Percentiles rank a stretch among this genome's conserved stretches.
These are phyloP conservation scores for Acmispon strigosus DNA, from an alignment of 306 rosid species.

Conservation along the genomic window DNA sequence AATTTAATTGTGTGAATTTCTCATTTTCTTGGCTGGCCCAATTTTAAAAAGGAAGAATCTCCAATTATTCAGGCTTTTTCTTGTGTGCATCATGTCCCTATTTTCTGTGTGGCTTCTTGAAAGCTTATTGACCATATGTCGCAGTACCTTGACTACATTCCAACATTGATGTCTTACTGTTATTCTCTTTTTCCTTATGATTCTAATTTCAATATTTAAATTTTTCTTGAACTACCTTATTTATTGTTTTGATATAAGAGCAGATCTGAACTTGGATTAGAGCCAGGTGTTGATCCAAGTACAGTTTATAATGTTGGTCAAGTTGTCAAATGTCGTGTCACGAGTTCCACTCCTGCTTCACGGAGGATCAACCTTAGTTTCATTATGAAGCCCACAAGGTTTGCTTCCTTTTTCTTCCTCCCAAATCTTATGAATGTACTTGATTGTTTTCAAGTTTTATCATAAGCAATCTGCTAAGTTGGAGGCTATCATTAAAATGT, in stretches of 20 bases:
- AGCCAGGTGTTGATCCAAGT: slow-evolving; percentile 72
- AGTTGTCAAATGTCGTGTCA: slow-evolving; percentile 83
- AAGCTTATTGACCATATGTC: neutral
- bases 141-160: slow-evolving; percentile 2
- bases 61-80: neutral
- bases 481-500: slow-evolving; percentile 6
- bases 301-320: slow-evolving; percentile 74
- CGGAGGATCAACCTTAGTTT: slow-evolving; percentile 88
- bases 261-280: slow-evolving; percentile 92
- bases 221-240: neutral
- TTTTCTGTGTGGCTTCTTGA: too few relatives aligned
- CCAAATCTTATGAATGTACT: neutral
- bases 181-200: neutral
- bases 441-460: neutral
- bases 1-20: neutral
- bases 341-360: slow-evolving; percentile 53
- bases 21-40: neutral
- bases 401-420: slow-evolving; percentile 11
- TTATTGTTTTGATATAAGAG: slow-evolving; percentile 24
- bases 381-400: slow-evolving; percentile 78
- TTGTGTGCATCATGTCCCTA: neutral
- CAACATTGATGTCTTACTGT: neutral
- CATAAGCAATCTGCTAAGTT: neutral
- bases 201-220: neutral
- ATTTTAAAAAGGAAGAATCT: neutral